Evolutionary conservation across 768 basidiomycete genomes (phyloP).

Genomic region (Amanita muscaria): DNA sequence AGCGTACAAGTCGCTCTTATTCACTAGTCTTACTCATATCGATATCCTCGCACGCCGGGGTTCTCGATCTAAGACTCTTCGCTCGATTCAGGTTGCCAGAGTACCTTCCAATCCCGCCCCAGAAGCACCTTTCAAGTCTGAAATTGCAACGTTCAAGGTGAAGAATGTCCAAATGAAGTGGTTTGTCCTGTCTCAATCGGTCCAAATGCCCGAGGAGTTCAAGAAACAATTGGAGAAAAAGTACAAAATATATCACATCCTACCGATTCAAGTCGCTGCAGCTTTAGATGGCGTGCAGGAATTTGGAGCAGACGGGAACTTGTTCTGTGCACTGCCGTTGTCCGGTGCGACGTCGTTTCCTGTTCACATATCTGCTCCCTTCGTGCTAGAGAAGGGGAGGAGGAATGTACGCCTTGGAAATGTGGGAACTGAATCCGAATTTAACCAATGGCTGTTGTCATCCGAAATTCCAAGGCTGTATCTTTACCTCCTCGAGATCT

Average conservation of each 20-base stretch:
- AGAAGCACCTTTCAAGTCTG: not conserved
- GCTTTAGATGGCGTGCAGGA: slow-evolving; percentile 11
- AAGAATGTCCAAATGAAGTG: not conserved
- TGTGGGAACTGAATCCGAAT: slow-evolving; percentile 23
- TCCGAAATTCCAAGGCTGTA: slow-evolving; percentile 29
- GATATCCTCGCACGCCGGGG: slow-evolving; percentile 16
- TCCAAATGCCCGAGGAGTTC: not conserved
- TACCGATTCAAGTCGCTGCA: slow-evolving; percentile 26
- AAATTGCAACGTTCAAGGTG: not conserved
- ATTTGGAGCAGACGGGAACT: slow-evolving; percentile 12
- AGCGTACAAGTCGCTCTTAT: slow-evolving; percentile 32
- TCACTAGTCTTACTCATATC: slow-evolving; percentile 29
- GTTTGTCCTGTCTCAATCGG: not conserved
- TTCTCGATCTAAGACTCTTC: slow-evolving; percentile 8
- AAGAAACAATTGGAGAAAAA: not conserved
- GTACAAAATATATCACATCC: slow-evolving; percentile 19
- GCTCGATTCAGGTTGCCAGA: slow-evolving; percentile 20
- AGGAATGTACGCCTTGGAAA: slow-evolving; percentile 34
- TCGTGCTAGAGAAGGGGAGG: slow-evolving; percentile 37
- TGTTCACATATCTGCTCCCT: slow-evolving; percentile 38
- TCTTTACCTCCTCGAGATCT: slow-evolving; percentile 26
- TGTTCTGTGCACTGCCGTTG: slow-evolving; percentile 39
- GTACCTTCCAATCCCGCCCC: not conserved
- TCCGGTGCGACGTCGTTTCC: slow-evolving; percentile 31
- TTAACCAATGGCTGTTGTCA: slow-evolving; percentile 35